Evolutionary conservation across 208 protist genomes (phyloP).

Genomic region (Crithidia fasciculata): DNA sequence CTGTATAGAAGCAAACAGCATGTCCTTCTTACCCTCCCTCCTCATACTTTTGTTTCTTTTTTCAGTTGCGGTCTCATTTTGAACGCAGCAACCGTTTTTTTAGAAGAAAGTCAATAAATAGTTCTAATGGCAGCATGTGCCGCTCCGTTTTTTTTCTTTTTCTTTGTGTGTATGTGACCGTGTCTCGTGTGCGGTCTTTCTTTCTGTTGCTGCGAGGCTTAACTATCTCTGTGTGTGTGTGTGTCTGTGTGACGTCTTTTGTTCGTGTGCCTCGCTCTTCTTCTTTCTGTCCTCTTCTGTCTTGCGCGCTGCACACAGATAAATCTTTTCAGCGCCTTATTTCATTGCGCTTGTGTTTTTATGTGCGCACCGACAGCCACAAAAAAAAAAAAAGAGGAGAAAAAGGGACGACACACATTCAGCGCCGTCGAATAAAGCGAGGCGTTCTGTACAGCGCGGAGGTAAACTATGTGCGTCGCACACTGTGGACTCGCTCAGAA

Average conservation of each 20-base stretch:
- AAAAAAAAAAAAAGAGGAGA: no score
- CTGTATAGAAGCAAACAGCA: no score
- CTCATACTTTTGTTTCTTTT: slow-evolving; percentile 12
- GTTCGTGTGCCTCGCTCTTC: background rate
- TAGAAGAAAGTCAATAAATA: background rate
- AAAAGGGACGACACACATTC: no score
- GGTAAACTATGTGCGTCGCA: no score
- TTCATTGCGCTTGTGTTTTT: background rate
- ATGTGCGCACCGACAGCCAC: background rate
- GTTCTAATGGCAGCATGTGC: no score
- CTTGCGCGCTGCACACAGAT: background rate
- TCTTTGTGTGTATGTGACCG: background rate
- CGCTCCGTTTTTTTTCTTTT: background rate
- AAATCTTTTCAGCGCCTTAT: background rate
- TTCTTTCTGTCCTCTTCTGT: slow-evolving; percentile 1
- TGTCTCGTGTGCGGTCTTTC: background rate
- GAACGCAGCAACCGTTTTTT: background rate
- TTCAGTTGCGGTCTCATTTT: slow-evolving; percentile 3
- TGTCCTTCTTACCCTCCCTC: no score
- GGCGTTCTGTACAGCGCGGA: no score
- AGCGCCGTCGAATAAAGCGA: no score
- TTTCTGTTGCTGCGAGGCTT: background rate
- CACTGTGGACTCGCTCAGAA: no score
- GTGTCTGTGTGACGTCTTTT: background rate
- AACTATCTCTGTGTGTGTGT: background rate